phyloP scores from a whole-genome alignment of 2,329 filamentous ascomycete species.

The Sordariomycetes sp. region DNA sequence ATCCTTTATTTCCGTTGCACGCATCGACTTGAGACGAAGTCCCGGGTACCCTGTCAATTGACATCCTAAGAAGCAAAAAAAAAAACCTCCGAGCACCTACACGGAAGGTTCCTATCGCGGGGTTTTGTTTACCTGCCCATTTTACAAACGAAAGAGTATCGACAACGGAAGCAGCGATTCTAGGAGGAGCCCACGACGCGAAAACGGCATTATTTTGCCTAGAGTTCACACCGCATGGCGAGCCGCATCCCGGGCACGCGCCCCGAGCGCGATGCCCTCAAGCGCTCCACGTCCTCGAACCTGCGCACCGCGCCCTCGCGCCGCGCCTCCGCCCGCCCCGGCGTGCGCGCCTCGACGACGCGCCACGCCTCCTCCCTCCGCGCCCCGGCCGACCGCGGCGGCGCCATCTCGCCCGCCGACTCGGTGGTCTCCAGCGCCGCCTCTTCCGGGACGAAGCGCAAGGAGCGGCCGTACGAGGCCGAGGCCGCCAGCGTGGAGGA shows the following conservation, averaged over 20 bases:
- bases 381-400: slow-evolving; percentile 9
- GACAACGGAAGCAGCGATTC: background rate
- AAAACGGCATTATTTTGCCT: background rate
- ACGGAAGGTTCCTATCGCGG: background rate
- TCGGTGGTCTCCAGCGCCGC: slow-evolving; percentile 48
- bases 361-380: background rate
- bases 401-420: slow-evolving; percentile 58
- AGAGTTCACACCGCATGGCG: slow-evolving; percentile 1
- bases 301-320: slow-evolving; percentile 5
- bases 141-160: background rate
- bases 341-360: background rate
- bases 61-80: no score
- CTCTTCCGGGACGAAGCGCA: slow-evolving; percentile 58
- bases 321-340: slow-evolving; percentile 4
- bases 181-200: background rate
- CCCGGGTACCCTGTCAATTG: background rate
- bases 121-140: background rate
- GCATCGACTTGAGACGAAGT: background rate
- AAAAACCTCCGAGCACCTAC: background rate
- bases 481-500: slow-evolving; percentile 58
- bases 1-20: background rate
- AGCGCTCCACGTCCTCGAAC: slow-evolving; percentile 4
- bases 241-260: slow-evolving; percentile 1
- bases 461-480: slow-evolving; percentile 73
- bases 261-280: slow-evolving; percentile 4